Conservation (phyloP, 2,329 filamentous ascomycete species). For the Botryotinia calthae region DNA sequence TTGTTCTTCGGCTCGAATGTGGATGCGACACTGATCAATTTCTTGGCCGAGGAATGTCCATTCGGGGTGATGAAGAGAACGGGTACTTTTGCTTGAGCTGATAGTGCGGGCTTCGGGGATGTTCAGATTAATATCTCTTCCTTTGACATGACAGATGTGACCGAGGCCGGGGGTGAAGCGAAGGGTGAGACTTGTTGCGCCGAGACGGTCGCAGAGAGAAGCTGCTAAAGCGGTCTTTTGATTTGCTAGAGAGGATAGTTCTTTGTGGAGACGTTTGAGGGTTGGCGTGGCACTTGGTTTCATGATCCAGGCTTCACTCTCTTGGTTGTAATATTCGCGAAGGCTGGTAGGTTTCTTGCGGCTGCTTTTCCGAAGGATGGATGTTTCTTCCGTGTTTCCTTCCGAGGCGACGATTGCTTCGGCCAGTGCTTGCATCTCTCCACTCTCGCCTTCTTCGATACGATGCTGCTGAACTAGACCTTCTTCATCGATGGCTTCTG, state of each 20-base stretch:
- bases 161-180: constrained; percentile 85
- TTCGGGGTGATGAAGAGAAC: constrained; percentile 76
- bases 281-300: constrained; percentile 64
- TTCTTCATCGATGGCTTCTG: constrained; percentile 85
- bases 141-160: constrained; percentile 87
- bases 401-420: constrained; percentile 68
- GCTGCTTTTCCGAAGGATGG: constrained; percentile 42
- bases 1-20: constrained; percentile 82
- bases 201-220: constrained; percentile 59
- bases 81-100: constrained; percentile 77
- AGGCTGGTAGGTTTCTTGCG: constrained; percentile 49
- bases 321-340: constrained; percentile 58
- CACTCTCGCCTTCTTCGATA: constrained; percentile 68
- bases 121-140: constrained; percentile 58
- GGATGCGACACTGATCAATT: constrained; percentile 73
- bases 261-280: constrained; percentile 65
- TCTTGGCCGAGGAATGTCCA: constrained; percentile 80
- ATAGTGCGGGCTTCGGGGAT: constrained; percentile 51
- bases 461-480: constrained; percentile 79
- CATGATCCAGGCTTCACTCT: constrained; percentile 63
- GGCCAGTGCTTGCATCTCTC: constrained; percentile 69
- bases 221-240: constrained; percentile 62
- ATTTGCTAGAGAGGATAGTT: constrained; percentile 57
- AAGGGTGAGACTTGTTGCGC: constrained; percentile 66
- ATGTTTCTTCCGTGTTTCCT: constrained; percentile 56